A percentile compares a stretch with the other conserved stretches of the same genome.
phyloP scores from a whole-genome alignment of 73 alveolate species.

The Paramecium biaurelia region DNA sequence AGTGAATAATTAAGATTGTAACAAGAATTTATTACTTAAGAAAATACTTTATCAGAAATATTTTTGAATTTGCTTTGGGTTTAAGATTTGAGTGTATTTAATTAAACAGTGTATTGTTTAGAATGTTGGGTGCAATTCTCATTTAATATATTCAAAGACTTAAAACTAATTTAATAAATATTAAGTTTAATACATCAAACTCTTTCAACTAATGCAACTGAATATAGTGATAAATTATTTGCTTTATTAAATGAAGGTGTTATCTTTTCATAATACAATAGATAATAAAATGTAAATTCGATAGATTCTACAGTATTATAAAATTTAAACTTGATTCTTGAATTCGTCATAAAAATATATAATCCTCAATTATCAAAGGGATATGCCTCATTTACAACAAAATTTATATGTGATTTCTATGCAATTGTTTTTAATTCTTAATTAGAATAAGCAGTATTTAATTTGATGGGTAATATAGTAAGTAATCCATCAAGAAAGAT shows the following conservation, averaged over 20 bases:
- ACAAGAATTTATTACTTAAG: not conserved
- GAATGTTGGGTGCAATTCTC: conserved; percentile 5
- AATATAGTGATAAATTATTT: not conserved
- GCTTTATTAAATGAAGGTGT: conserved; percentile 1
- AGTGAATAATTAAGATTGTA: not conserved
- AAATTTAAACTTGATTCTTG: not conserved
- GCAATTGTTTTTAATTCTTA: not conserved
- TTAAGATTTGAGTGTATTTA: not conserved
- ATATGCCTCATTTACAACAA: not conserved
- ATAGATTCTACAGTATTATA: not conserved
- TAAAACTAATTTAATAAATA: not conserved
- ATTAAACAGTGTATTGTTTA: not conserved
- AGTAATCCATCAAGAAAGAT: conserved; percentile 2
- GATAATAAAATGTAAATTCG: not conserved
- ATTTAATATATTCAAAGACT: not conserved
- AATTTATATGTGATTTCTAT: not conserved
- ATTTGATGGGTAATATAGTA: not conserved
- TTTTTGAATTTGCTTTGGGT: not conserved
- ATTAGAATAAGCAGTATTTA: not conserved
- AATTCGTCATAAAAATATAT: not conserved
- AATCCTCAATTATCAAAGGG: not conserved
- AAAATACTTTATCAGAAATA: not conserved
- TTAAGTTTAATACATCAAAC: not conserved
- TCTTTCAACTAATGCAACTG: not conserved
- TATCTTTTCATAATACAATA: not conserved